Evolutionary conservation across 2,329 filamentous ascomycete species (phyloP), one percentile per base, ranked within the genome.

Genomic region (Diaporthe caulivora): DNA sequence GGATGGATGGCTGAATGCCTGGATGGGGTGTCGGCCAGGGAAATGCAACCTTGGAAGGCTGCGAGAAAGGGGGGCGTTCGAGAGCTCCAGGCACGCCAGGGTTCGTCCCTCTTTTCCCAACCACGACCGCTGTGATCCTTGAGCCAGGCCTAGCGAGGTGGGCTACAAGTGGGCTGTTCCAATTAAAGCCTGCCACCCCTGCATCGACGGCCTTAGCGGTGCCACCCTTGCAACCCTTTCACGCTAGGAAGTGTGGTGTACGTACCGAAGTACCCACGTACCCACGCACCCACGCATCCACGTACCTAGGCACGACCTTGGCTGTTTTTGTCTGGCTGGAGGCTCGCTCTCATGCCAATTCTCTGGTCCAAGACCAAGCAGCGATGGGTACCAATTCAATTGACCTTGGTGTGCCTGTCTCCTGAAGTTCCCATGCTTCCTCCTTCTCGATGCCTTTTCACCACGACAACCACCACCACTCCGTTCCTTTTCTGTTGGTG

Each of bases 161-260:
- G 49, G 49, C 44, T 65, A 29, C 62, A 51, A 60, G 72, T 65
- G 26, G 55, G 55, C 31, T 62, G 64, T 74, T 74, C 72, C 72
- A 72, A 55, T 74, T 74, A 72, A 72, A 74, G 64, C 54, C 72
- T 74, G 72, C 68, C 70, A 71, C 72, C 72, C 72, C 72, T 72
- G 70, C 62, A 67, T 40, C 31, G 21, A 67, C 62, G 62, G 62
- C 62, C 62, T 67, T 53, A 53, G 62, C 62, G 62, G 62, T 40
- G 47, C 62, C 37, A 67, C 47, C 62, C 31, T 53, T 64, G 60
- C 42, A 42, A 21, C 40, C 42, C 29, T 49, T 34, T 42, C 11
- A 40, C 37, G 7, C 7, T 13, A 40, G 37, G 37, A 10, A 10
- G 13, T 40, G 7, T 10, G 2, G 13, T 40, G 7, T 10, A 40